Base-by-base conservation (phyloP, 345 rosid genomes). In the Lumnitzera littorea region DNA sequence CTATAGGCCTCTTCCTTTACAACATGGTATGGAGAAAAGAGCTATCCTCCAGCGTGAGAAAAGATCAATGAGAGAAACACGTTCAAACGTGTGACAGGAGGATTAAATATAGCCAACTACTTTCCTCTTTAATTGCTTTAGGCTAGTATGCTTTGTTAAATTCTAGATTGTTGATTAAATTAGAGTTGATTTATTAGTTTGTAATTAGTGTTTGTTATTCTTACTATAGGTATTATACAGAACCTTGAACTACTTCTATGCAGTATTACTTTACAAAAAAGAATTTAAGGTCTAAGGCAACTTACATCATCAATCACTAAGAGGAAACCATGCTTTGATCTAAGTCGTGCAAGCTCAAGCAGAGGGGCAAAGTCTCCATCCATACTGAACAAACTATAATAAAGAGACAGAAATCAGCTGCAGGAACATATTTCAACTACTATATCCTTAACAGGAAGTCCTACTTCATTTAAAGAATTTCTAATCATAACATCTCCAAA, bases 301-400 rank as follows among this genome's bases (percentile, higher is more conserved):
- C 96, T 82, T 72, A 92, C 99, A 64, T 92, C 99, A 76, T 92
- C 98, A 55, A 89, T 83, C 70, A 84, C 91, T 64, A 89, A 76
- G 67, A 92, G 55, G 76, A 87, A 90, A 13, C 84, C 85, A 81
- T 89, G 87, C 66, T 69, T 82, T 78, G 71, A 73, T 25, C 91
- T 82, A 62, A 92, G 97, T 71, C 77, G 64, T 46, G 69, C 84
- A 60, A 92, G 94, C 73, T 89, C 89, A 55, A 60, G 62, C 84
- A 89, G 80, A 20, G 97, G 98, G 70, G 97, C 98, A 82, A 92
- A 92, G 78, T 92, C 98, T 64, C 97, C 98, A 63, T 92, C 98
- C 98, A 92, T 92, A 65, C 98, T 92, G 75, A 92, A 92, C 81
- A 92, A 84, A 72, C 98, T 89, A 78, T 36, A 50, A 23, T 8